phyloP scores from a whole-genome alignment of 1,139 yeast genomes.

The Nematodospora anomalae region DNA sequence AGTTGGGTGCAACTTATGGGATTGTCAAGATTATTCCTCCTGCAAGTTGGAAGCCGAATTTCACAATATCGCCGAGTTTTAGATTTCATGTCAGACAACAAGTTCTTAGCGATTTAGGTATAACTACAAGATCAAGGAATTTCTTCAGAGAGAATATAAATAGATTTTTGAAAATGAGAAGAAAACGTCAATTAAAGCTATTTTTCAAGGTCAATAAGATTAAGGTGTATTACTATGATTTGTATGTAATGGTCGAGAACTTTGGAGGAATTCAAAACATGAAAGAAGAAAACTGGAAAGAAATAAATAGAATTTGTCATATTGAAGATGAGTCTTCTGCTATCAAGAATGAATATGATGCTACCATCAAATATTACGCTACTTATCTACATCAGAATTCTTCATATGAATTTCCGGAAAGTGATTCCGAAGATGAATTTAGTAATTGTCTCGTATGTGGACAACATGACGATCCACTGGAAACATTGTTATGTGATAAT shows the following conservation, averaged over 20 bases:
- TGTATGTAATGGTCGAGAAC: slow-evolving; percentile 47
- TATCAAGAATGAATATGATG: slow-evolving; percentile 34
- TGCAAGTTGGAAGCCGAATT: slow-evolving; percentile 49
- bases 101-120: slow-evolving; percentile 60
- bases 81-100: slow-evolving; percentile 67
- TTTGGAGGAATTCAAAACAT: slow-evolving; percentile 25
- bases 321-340: slow-evolving; percentile 17
- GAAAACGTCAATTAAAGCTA: slow-evolving; percentile 27
- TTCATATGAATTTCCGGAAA: slow-evolving; percentile 23
- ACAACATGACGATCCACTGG: slow-evolving; percentile 46
- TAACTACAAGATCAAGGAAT: slow-evolving; percentile 59
- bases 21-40: slow-evolving; percentile 70
- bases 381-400: slow-evolving; percentile 34
- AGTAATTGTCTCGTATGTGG: slow-evolving; percentile 58
- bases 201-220: slow-evolving; percentile 26
- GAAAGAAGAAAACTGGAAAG: slow-evolving; percentile 32
- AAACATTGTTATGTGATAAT: slow-evolving; percentile 65
- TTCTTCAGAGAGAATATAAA: slow-evolving; percentile 61
- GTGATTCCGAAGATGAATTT: slow-evolving; percentile 33
- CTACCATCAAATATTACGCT: slow-evolving; percentile 45
- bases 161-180: slow-evolving; percentile 53
- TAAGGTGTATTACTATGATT: slow-evolving; percentile 52
- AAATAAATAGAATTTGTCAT: slow-evolving; percentile 29
- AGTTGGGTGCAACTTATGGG: slow-evolving; percentile 62
- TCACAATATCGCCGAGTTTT: slow-evolving; percentile 55